Evolutionary conservation across 2,329 filamentous ascomycete genomes (phyloP), one percentile per base, ranked within the genome.

Genomic region (Aspergillus ochraceus): DNA sequence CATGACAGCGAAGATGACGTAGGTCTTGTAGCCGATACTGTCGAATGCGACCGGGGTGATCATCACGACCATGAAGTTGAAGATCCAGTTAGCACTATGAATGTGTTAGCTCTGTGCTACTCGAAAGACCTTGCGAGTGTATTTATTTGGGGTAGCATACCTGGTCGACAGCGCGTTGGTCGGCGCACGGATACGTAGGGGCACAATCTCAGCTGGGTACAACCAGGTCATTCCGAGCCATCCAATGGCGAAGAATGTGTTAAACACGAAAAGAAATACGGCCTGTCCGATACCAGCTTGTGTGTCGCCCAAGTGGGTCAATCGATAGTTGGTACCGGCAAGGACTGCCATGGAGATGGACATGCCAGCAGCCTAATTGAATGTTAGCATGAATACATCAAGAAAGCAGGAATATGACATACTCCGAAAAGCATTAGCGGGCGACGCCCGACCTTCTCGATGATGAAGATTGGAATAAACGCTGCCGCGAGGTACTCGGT

Each of bases 351-450:
- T 91, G 52, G 84, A 86, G 1, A 82, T 70, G 42, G 85, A 85
- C 78, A 88, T 87, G 0, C 86, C 86, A 32, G 84, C 76, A 0
- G 86, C 85, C 55, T 74, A 10, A 80, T 67, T 39, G 90, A 80
- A 4, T 88, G 90, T 90, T 54, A 39, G 55, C 29, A 14, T 26
- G 6, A 11, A 47, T 20, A 8, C 19, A 22, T 22, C 3, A 51
- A 10, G 9, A 12, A 1, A 36, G 9, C 5, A 20, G 22, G 24
- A 83, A 84, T 1, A 80, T 68, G 26, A 84, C 77, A 86, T 86
- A 1, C 86, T 84, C 89, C 89, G 63, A 90, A 85, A 17, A 92
- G 76, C 88, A 92, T 91, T 60, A 92, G 82, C 69, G 85, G 84
- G 17, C 89, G 83, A 29, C 90, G 78, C 10, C 81, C 81, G 54